Evolutionary conservation across 495 filamentous ascomycete species (phyloP).

Genomic region (Aspergillus steynii): DNA sequence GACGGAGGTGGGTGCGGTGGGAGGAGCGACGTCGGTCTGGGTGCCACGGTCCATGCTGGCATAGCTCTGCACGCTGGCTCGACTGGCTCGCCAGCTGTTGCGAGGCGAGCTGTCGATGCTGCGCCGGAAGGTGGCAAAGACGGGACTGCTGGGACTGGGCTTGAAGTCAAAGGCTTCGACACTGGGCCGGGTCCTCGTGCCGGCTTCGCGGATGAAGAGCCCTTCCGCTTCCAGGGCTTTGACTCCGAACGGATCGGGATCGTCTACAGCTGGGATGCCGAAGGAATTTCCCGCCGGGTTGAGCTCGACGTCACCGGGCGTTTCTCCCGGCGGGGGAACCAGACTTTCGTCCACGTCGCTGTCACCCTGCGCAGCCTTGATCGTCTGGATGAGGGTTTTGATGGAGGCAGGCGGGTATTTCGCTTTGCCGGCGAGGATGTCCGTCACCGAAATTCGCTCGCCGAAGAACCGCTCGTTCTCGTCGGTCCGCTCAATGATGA

Average conservation of each 20-base stretch:
- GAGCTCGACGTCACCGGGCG: slow-evolving; percentile 73
- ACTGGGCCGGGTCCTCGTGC: slow-evolving; percentile 64
- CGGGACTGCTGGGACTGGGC: slow-evolving; percentile 72
- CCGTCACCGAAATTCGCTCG: slow-evolving; percentile 67
- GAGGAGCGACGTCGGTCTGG: slow-evolving; percentile 56
- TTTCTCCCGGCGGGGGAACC: slow-evolving; percentile 57
- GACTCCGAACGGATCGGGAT: slow-evolving; percentile 88
- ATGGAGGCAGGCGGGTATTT: slow-evolving; percentile 64
- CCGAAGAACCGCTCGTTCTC: slow-evolving; percentile 90
- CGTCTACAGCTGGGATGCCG: slow-evolving; percentile 70
- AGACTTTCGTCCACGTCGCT: slow-evolving; percentile 62
- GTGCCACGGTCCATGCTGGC: slow-evolving; percentile 59
- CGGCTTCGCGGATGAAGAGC: slow-evolving; percentile 83
- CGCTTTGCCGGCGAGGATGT: slow-evolving; percentile 80
- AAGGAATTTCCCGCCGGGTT: slow-evolving; percentile 52
- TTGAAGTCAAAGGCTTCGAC: slow-evolving; percentile 79
- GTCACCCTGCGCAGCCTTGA: slow-evolving; percentile 85
- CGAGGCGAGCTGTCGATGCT: slow-evolving; percentile 62
- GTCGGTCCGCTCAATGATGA: slow-evolving; percentile 80
- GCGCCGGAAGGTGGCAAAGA: slow-evolving; percentile 68
- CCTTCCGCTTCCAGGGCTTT: slow-evolving; percentile 81
- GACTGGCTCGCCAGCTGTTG: slow-evolving; percentile 66
- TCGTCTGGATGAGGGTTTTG: slow-evolving; percentile 68
- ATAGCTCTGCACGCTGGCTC: slow-evolving; percentile 60
- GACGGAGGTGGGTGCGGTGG: slow-evolving; percentile 46